Percentiles rank a stretch among this genome's conserved stretches.
Conservation (phyloP, 208 protist genomes). For the Trypanosomatidae sp. region DNA sequence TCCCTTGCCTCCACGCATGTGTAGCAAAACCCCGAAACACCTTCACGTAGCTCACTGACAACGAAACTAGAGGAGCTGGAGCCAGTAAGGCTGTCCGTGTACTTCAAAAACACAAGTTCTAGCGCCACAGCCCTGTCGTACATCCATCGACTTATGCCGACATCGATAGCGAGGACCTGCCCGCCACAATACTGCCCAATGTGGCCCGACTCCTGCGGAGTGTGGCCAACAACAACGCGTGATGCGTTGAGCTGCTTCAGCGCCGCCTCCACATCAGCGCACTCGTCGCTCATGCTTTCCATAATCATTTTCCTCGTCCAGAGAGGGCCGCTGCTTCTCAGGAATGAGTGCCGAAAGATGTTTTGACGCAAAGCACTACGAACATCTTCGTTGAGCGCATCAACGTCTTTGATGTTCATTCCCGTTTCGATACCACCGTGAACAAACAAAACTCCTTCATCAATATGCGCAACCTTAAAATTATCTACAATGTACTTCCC, state of each 20-base stretch:
- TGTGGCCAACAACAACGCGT: constrained; percentile 80
- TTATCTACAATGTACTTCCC: constrained; percentile 65
- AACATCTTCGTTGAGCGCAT: constrained; percentile 48
- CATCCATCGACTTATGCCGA: constrained; percentile 79
- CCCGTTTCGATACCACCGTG: constrained; percentile 61
- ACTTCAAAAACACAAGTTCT: constrained; percentile 46
- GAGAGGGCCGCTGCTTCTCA: constrained; percentile 58
- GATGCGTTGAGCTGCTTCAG: constrained; percentile 36
- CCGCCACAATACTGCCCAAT: constrained; percentile 64
- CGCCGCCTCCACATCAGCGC: constrained; percentile 33
- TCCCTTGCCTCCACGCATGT: constrained; percentile 3
- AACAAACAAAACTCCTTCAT: constrained; percentile 59
- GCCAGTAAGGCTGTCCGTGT: constrained; percentile 17
- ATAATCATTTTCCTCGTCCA: constrained; percentile 78
- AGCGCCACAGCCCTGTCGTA: constrained; percentile 61
- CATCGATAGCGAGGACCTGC: constrained; percentile 64
- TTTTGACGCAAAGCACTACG: constrained; percentile 33
- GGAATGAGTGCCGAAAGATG: constrained; percentile 30
- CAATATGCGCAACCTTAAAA: constrained; percentile 52
- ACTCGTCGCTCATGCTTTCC: constrained; percentile 51
- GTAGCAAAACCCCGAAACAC: neutral
- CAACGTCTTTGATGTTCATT: constrained; percentile 23
- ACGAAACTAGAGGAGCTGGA: constrained; percentile 16
- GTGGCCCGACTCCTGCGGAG: constrained; percentile 49
- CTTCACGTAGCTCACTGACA: constrained; percentile 31